Percentiles rank a stretch among this genome's conserved stretches.
phyloP scores from a whole-genome alignment of 352 stramenopile genomes.

The Elongisporangium undulatum region DNA sequence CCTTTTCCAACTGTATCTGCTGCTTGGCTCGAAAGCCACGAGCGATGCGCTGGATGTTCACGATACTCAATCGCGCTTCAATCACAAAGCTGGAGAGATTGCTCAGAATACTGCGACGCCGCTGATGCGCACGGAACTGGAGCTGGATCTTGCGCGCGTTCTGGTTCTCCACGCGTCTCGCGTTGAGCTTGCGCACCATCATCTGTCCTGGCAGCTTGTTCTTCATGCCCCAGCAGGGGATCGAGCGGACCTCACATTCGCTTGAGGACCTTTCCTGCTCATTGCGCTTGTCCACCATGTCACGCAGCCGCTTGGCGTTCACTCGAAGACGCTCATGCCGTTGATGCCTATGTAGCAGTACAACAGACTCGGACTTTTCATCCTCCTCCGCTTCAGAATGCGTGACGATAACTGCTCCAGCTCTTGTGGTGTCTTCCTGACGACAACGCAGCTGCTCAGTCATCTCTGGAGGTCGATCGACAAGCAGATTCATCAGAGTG shows the following conservation, averaged over 20 bases:
- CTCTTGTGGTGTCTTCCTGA: conserved; percentile 35
- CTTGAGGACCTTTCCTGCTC: conserved; percentile 16
- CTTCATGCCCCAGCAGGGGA: conserved; percentile 17
- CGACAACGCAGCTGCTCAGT: conserved; percentile 41
- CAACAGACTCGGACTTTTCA: neutral
- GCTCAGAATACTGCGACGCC: conserved; percentile 22
- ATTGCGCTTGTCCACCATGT: conserved; percentile 30
- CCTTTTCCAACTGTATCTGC: conserved; percentile 19
- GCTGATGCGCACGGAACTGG: conserved; percentile 40
- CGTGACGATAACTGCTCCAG: neutral
- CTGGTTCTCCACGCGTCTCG: conserved; percentile 31
- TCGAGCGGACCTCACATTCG: conserved; percentile 25
- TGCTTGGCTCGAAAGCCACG: conserved; percentile 39
- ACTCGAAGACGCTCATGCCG: conserved; percentile 13
- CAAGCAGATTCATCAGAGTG: conserved; percentile 26
- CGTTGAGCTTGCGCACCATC: conserved; percentile 34
- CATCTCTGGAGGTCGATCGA: conserved; percentile 23
- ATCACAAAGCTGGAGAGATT: conserved; percentile 31
- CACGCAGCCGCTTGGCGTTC: conserved; percentile 25
- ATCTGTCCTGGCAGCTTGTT: conserved; percentile 49
- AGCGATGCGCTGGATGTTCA: conserved; percentile 55
- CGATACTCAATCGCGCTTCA: conserved; percentile 18
- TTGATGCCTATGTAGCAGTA: conserved; percentile 7
- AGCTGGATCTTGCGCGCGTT: conserved; percentile 48
- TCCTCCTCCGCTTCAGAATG: neutral